Conservation (phyloP, 192 early-diverging fungal species). For the Dissophora ornata region DNA sequence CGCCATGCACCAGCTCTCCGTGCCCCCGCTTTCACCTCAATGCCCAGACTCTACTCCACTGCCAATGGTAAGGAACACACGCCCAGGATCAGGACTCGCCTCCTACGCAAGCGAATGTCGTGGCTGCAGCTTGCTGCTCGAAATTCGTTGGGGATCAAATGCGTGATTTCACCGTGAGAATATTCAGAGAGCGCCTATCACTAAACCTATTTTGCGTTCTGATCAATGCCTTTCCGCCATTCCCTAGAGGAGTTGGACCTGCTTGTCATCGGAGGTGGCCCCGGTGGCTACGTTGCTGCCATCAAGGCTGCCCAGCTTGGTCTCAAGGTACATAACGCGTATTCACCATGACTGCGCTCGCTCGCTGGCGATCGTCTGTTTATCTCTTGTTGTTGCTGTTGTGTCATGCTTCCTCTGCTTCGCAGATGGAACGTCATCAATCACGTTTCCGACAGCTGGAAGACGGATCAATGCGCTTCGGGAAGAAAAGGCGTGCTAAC, state of each 20-base stretch:
- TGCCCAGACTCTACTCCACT: constrained; percentile 54
- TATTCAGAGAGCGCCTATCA: constrained; percentile 4
- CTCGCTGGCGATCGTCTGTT: background rate
- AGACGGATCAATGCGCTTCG: too few species aligned
- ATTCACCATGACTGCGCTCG: background rate
- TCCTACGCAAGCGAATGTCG: too few species aligned
- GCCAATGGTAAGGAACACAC: constrained; percentile 30
- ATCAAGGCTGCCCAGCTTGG: constrained; percentile 99
- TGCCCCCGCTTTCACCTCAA: constrained; percentile 48
- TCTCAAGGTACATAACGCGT: constrained; percentile 88
- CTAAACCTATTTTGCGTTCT: constrained; percentile 10
- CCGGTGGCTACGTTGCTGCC: constrained; percentile 98
- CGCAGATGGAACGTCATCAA: constrained; percentile 3
- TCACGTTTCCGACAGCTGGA: too few species aligned
- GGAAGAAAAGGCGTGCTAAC: background rate
- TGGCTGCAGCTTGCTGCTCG: too few species aligned
- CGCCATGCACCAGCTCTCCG: constrained; percentile 45
- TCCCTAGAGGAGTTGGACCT: constrained; percentile 74
- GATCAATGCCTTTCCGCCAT: background rate
- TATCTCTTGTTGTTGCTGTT: background rate
- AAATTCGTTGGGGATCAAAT: constrained; percentile 18
- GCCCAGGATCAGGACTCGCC: too few species aligned
- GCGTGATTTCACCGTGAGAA: constrained; percentile 35
- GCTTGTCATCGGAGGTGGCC: constrained; percentile 94
- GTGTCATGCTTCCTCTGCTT: background rate